Percentiles rank a stretch among this genome's conserved stretches.
These are phyloP conservation scores for Cucumis sativus DNA, from an alignment of 306 rosid genomes.

Conservation along the genomic window Cucumber_9930_V3 NC_026658.2:8854501-8855000, in stretches of 20 bases:
- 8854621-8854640: not conserved
- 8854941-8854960: slow-evolving; percentile 72
- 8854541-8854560: not conserved
- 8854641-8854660: slow-evolving; percentile 48
- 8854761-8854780: slow-evolving; percentile 47
- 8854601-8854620: slow-evolving; percentile 6
- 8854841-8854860: slow-evolving; percentile 24
- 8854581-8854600: not conserved
- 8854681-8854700: slow-evolving; percentile 38
- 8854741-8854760: slow-evolving; percentile 33
- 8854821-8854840: slow-evolving; percentile 33
- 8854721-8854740: slow-evolving; percentile 34
- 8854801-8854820: slow-evolving; percentile 46
- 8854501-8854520: not conserved
- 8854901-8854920: slow-evolving; percentile 28
- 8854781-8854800: slow-evolving; percentile 68
- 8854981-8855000: slow-evolving; percentile 46
- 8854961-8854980: slow-evolving; percentile 78
- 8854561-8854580: not conserved
- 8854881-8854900: slow-evolving; percentile 36
- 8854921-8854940: slow-evolving; percentile 59
- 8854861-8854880: slow-evolving; percentile 26
- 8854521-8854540: not conserved
- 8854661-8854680: slow-evolving; percentile 58
- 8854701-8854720: slow-evolving; percentile 42